Percentiles rank a stretch among this genome's conserved stretches.
phyloP scores from a whole-genome alignment of 345 rosid species.

The Conringia planisiliqua region DNA sequence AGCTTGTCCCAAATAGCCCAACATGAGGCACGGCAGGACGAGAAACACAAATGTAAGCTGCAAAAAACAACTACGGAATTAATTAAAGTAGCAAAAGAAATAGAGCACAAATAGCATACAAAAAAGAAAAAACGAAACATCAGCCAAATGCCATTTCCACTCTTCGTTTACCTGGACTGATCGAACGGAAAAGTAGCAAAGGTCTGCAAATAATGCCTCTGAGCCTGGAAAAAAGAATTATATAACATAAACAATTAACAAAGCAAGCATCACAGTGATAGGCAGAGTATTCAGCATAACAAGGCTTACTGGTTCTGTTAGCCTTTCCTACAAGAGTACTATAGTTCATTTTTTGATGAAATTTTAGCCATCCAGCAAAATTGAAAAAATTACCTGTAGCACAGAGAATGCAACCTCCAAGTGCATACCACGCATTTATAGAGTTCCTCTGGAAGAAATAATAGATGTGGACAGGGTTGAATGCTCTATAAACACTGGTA shows the following conservation, averaged over 20 bases:
- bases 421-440: slow-evolving; percentile 83
- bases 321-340: not conserved
- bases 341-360: slow-evolving; percentile 17
- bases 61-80: slow-evolving; percentile 45
- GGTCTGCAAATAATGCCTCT: slow-evolving; percentile 99
- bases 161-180: slow-evolving; percentile 81
- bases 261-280: not conserved
- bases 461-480: slow-evolving; percentile 89
- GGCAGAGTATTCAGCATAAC: not conserved
- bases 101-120: slow-evolving; percentile 11
- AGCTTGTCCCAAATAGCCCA: slow-evolving; percentile 99
- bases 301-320: slow-evolving; percentile 3
- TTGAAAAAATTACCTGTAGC: slow-evolving; percentile 68
- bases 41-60: slow-evolving; percentile 99
- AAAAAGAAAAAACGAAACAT: not conserved
- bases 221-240: slow-evolving; percentile 65
- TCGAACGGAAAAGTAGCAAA: slow-evolving; percentile 93
- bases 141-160: slow-evolving; percentile 22
- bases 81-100: slow-evolving; percentile 28
- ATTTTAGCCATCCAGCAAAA: not conserved
- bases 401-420: slow-evolving; percentile 97
- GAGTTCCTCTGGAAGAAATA: slow-evolving; percentile 87
- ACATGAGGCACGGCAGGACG: slow-evolving; percentile 87
- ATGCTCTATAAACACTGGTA: slow-evolving; percentile 71
- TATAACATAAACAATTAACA: slow-evolving; percentile 2